These are phyloP conservation scores for Entomortierella parvispora DNA, from an alignment of 192 early-diverging fungal genomes.

Conservation along the genomic window DNA sequence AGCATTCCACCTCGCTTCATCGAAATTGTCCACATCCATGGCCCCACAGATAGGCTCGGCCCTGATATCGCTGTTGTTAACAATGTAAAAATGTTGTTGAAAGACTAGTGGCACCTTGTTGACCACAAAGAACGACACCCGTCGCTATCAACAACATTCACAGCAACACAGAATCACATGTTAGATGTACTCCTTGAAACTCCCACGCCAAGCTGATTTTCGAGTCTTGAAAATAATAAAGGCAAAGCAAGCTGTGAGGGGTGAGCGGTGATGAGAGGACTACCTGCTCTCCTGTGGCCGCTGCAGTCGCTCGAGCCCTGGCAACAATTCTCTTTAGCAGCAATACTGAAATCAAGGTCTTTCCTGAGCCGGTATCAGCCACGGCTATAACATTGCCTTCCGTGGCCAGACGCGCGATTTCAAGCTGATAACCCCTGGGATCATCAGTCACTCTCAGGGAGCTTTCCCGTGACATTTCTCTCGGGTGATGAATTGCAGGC, in stretches of 20 bases:
- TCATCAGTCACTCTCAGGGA: background rate
- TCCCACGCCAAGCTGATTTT: too few species aligned
- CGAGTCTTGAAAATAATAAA: background rate
- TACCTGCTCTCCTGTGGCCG: conserved; percentile 50
- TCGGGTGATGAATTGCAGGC: too few species aligned
- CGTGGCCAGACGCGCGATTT: conserved; percentile 75
- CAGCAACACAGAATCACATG: background rate
- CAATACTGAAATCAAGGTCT: conserved; percentile 89
- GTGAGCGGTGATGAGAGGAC: background rate
- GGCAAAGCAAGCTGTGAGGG: background rate
- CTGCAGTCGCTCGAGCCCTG: conserved; percentile 49
- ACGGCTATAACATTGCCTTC: conserved; percentile 87
- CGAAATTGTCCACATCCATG: conserved; percentile 73
- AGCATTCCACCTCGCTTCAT: conserved; percentile 63
- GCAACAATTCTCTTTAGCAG: conserved; percentile 79
- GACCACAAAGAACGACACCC: conserved; percentile 79
- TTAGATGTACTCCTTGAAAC: background rate
- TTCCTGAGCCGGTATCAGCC: conserved; percentile 93
- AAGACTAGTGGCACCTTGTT: conserved; percentile 86
- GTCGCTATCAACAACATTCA: too few species aligned
- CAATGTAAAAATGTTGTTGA: conserved; percentile 83
- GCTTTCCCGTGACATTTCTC: too few species aligned
- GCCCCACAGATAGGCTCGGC: conserved; percentile 77
- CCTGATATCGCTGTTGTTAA: conserved; percentile 68
- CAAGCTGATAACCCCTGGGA: conserved; percentile 77